These are phyloP conservation scores for Streptanthus diversifolius DNA, from an alignment of 345 rosid genomes.

Conservation along the genomic window DNA sequence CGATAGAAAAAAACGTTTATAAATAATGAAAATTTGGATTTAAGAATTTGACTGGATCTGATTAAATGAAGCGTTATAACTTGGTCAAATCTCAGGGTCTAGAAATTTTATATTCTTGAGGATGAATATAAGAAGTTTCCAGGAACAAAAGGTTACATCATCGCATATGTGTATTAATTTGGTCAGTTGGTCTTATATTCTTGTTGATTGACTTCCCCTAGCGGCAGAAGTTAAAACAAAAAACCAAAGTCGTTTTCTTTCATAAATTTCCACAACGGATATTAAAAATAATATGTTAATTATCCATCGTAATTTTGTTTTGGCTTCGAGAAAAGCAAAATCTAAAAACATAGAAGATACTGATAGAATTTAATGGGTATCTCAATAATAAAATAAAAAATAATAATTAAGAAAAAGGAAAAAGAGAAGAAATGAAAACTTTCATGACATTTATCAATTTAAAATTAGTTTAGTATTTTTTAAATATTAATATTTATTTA, in stretches of 20 bases:
- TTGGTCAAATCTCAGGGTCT: conserved; percentile 20
- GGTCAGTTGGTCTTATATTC: neutral
- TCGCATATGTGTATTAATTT: conserved; percentile 10
- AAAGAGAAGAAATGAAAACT: too few species aligned
- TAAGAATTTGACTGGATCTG: conserved; percentile 19
- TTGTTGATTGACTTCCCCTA: neutral
- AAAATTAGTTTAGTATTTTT: too few species aligned
- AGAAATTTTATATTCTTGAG: neutral
- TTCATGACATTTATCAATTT: too few species aligned
- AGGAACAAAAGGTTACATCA: neutral
- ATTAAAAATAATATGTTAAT: neutral
- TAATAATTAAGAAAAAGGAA: too few species aligned
- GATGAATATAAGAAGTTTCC: conserved; percentile 17
- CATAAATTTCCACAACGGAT: neutral
- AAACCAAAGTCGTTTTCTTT: neutral
- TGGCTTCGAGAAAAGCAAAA: neutral
- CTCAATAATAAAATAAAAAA: too few species aligned
- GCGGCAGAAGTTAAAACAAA: neutral
- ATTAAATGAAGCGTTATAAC: conserved; percentile 18
- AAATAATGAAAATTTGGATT: neutral
- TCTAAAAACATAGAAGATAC: too few species aligned
- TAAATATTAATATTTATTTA: too few species aligned
- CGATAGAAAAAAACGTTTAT: neutral
- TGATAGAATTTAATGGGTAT: too few species aligned
- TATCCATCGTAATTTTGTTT: neutral